Percentiles rank a stretch among this genome's conserved stretches.
These are phyloP conservation scores for Glaciozyma antarctica DNA, from an alignment of 768 basidiomycete species.

Conservation along the genomic window DNA sequence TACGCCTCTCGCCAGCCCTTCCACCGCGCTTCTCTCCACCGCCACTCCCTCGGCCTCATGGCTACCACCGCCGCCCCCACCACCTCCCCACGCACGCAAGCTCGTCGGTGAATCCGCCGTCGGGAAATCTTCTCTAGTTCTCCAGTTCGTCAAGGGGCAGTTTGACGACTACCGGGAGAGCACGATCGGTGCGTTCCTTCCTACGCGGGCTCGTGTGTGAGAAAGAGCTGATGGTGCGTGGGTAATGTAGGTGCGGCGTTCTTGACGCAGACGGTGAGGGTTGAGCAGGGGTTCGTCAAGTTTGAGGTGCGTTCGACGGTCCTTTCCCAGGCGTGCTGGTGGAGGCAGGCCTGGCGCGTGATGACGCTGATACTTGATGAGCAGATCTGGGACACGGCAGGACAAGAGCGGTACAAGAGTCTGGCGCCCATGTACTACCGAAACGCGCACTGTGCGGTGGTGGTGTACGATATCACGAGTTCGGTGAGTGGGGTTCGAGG, in stretches of 20 bases:
- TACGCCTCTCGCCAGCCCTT: neutral
- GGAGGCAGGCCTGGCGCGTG: neutral
- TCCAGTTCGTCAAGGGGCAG: constrained; percentile 93
- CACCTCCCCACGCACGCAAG: constrained; percentile 51
- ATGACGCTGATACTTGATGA: neutral
- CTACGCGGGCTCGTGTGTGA: neutral
- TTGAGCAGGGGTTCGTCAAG: constrained; percentile 85
- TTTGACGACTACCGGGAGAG: constrained; percentile 93
- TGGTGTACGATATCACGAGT: constrained; percentile 94
- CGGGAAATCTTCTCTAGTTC: constrained; percentile 80
- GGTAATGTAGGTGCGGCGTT: constrained; percentile 64
- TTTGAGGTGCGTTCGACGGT: constrained; percentile 62
- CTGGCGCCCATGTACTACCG: constrained; percentile 92
- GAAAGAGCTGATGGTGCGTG: constrained; percentile 6
- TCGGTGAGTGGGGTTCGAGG: constrained; percentile 36
- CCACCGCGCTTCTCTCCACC: neutral
- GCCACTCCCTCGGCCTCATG: neutral
- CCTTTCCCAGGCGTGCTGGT: neutral
- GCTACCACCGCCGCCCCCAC: neutral
- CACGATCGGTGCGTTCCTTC: constrained; percentile 66
- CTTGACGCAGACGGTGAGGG: constrained; percentile 89
- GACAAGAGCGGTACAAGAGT: constrained; percentile 89
- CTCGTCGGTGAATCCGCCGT: constrained; percentile 94
- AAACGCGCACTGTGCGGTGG: constrained; percentile 85
- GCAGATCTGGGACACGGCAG: constrained; percentile 70